These are phyloP conservation scores for Hondaea fermentalgiana DNA, from an alignment of 108 stramenopile genomes.

Conservation along the genomic window DNA sequence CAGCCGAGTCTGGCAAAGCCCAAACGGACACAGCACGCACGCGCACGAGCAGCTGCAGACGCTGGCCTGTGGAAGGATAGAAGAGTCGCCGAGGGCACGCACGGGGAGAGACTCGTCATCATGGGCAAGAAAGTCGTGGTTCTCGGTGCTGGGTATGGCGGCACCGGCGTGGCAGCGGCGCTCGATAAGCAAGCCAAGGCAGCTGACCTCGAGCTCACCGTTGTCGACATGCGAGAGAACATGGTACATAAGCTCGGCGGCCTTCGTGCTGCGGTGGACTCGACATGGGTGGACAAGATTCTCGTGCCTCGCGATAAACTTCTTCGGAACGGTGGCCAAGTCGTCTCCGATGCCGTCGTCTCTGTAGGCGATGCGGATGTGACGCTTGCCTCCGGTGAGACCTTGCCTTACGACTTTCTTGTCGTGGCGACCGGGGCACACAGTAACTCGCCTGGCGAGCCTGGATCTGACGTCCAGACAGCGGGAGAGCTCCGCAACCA, in stretches of 20 bases:
- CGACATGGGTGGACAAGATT: slow-evolving; percentile 1
- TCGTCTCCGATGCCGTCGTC: neutral
- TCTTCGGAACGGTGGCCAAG: neutral
- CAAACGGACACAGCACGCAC: too few species aligned
- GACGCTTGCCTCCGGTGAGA: neutral
- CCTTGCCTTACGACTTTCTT: neutral
- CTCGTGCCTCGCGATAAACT: slow-evolving; percentile 20
- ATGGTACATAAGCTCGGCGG: slow-evolving; percentile 26
- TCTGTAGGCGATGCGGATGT: neutral
- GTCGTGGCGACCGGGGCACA: neutral
- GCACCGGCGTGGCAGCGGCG: slow-evolving; percentile 18
- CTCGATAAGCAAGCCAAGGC: slow-evolving; percentile 20
- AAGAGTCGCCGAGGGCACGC: too few species aligned
- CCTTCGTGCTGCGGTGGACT: slow-evolving; percentile 25
- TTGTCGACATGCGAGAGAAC: slow-evolving; percentile 20
- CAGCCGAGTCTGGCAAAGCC: too few species aligned
- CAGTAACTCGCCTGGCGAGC: neutral
- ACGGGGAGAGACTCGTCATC: too few species aligned
- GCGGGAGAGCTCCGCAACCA: neutral
- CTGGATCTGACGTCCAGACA: too few species aligned
- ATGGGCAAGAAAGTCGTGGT: neutral
- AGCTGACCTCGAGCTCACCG: slow-evolving; percentile 24
- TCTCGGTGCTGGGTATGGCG: slow-evolving; percentile 26
- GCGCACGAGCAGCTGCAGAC: too few species aligned
- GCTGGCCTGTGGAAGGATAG: too few species aligned